Evolutionary conservation across 2,329 filamentous ascomycete genomes (phyloP).

Genomic region (Pseudogymnoascus sp.): DNA sequence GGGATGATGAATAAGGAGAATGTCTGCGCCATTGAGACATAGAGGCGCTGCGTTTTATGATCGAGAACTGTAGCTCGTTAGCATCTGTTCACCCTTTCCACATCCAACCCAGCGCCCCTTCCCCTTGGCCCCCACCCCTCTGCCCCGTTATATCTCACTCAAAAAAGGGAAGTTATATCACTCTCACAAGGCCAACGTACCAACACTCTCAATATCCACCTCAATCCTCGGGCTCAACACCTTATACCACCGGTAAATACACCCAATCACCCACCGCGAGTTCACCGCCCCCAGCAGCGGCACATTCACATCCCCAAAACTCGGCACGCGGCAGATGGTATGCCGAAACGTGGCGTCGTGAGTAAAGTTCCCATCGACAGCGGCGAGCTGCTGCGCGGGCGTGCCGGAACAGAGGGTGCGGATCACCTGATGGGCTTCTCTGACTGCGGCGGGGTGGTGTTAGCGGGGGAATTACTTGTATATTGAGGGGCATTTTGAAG

Average conservation of each 20-base stretch:
- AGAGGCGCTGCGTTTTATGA: conserved; percentile 55
- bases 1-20: conserved; percentile 73
- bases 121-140: neutral
- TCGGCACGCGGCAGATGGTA: conserved; percentile 64
- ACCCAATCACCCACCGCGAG: conserved; percentile 57
- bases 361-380: conserved; percentile 66
- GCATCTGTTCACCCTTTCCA: neutral
- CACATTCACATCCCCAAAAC: conserved; percentile 36
- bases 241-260: conserved; percentile 77
- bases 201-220: conserved; percentile 52
- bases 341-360: conserved; percentile 65
- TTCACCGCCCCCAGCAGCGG: conserved; percentile 39
- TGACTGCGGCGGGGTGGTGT: conserved; percentile 28
- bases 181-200: conserved; percentile 29
- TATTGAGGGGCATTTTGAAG: neutral
- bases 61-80: conserved; percentile 51
- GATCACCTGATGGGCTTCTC: conserved; percentile 60
- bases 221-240: conserved; percentile 68
- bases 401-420: conserved; percentile 57
- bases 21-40: conserved; percentile 62
- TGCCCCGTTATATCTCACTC: no score
- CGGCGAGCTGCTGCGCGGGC: conserved; percentile 53
- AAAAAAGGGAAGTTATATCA: neutral
- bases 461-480: neutral
- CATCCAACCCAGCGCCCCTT: neutral